Evolutionary conservation across 2,329 filamentous ascomycete genomes (phyloP).

Genomic region (Diaporthe vexans): DNA sequence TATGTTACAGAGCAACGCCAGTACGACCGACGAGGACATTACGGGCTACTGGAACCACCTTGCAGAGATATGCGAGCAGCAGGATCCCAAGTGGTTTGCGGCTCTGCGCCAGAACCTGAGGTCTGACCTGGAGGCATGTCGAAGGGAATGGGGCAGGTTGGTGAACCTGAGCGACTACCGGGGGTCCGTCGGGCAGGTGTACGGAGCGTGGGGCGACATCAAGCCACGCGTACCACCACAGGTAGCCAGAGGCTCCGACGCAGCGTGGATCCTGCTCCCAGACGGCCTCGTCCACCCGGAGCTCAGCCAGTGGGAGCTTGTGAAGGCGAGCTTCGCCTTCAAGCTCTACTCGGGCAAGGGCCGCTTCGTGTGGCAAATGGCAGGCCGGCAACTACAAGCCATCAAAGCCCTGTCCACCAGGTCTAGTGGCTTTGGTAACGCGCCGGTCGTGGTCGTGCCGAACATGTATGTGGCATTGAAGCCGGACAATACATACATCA

Average conservation of each 20-base stretch:
- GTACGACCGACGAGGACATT: slow-evolving; percentile 35
- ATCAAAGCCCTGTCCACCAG: slow-evolving; percentile 58
- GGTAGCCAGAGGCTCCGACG: not conserved
- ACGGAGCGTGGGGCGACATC: slow-evolving; percentile 60
- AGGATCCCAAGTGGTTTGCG: slow-evolving; percentile 25
- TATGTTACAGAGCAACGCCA: slow-evolving; percentile 5
- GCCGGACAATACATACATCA: slow-evolving; percentile 52
- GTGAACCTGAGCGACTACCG: slow-evolving; percentile 42
- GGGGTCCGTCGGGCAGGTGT: slow-evolving; percentile 52
- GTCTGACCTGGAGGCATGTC: slow-evolving; percentile 51
- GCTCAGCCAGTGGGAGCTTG: slow-evolving; percentile 60
- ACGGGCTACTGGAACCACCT: slow-evolving; percentile 55
- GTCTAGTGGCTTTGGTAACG: slow-evolving; percentile 25
- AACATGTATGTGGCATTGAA: slow-evolving; percentile 54
- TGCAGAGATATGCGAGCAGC: slow-evolving; percentile 47
- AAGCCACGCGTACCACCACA: slow-evolving; percentile 49
- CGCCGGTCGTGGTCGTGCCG: slow-evolving; percentile 52
- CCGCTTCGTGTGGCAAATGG: slow-evolving; percentile 63
- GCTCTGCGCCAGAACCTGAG: slow-evolving; percentile 31
- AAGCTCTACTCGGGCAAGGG: slow-evolving; percentile 51
- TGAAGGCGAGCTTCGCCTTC: slow-evolving; percentile 66
- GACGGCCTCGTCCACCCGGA: slow-evolving; percentile 45
- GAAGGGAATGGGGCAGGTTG: slow-evolving; percentile 51
- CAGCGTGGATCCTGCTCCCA: slow-evolving; percentile 43
- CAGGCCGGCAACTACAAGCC: slow-evolving; percentile 62